Evolutionary conservation across 345 rosid genomes (phyloP).

Genomic region (Eutrema yunnanense): DNA sequence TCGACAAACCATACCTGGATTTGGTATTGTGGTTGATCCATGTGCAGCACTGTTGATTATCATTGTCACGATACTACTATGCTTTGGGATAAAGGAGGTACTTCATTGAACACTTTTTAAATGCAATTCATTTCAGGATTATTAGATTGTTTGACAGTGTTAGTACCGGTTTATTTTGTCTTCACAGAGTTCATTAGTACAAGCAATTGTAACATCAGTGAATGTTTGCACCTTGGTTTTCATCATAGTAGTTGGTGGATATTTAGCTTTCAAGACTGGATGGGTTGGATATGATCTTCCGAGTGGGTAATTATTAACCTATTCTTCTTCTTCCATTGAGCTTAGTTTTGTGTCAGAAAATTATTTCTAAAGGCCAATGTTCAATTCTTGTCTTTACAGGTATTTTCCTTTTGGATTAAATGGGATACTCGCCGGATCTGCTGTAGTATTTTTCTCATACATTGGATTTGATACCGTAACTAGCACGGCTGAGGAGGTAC

Average conservation of each 20-base stretch:
- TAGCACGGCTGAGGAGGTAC: constrained; percentile 73
- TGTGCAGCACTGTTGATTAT: constrained; percentile 72
- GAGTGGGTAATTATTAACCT: constrained; percentile 34
- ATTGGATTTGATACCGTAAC: constrained; percentile 67
- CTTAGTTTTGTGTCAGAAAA: neutral
- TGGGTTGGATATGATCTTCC: constrained; percentile 62
- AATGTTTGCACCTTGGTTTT: constrained; percentile 59
- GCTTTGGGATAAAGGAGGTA: constrained; percentile 93
- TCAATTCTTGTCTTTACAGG: constrained; percentile 24
- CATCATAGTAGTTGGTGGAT: constrained; percentile 45
- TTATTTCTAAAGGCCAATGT: neutral
- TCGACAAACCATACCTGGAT: constrained; percentile 64
- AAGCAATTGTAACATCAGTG: constrained; percentile 52
- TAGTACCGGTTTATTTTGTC: neutral
- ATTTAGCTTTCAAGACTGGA: constrained; percentile 50
- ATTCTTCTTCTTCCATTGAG: constrained; percentile 12
- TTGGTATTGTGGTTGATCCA: constrained; percentile 78
- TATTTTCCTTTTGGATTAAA: constrained; percentile 58
- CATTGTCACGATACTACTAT: constrained; percentile 64
- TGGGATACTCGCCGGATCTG: constrained; percentile 71
- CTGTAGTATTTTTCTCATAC: constrained; percentile 55
- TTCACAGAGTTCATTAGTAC: constrained; percentile 53
- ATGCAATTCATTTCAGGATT: neutral
- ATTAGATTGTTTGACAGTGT: neutral
- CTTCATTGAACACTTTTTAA: neutral